These are phyloP conservation scores for Spirogloea muscicola DNA, from an alignment of 139 green algal species.

Conservation along the genomic window DNA sequence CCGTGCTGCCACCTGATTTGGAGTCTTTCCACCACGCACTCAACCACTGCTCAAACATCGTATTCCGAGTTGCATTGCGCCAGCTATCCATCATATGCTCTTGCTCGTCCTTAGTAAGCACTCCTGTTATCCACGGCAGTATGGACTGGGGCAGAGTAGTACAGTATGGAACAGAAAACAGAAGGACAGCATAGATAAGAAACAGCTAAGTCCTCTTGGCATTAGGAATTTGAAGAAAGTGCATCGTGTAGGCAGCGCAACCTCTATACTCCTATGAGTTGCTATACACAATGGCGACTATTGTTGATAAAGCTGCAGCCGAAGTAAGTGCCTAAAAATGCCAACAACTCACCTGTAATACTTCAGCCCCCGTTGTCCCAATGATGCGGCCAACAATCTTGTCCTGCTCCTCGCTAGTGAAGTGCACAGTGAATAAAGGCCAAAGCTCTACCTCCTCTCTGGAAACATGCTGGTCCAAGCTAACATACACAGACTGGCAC, in stretches of 20 bases:
- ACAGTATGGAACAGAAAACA: slow-evolving; percentile 10
- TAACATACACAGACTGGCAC: slow-evolving; percentile 74
- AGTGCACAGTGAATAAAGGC: slow-evolving; percentile 91
- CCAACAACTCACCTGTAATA: slow-evolving; percentile 60
- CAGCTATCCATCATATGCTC: slow-evolving; percentile 49
- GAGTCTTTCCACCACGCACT: slow-evolving; percentile 42
- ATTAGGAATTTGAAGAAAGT: not conserved
- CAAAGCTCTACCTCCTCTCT: slow-evolving; percentile 93
- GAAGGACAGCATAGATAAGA: not conserved
- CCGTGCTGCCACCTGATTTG: too few relatives aligned
- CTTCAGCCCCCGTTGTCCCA: slow-evolving; percentile 82
- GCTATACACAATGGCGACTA: not conserved
- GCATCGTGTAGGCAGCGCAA: not conserved
- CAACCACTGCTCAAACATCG: slow-evolving; percentile 93
- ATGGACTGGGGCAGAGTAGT: slow-evolving; percentile 58
- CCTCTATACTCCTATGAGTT: not conserved
- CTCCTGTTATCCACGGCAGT: slow-evolving; percentile 81
- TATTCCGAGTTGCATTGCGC: slow-evolving; percentile 71
- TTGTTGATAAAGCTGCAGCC: not conserved
- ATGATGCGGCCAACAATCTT: slow-evolving; percentile 74
- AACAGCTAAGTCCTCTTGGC: not conserved
- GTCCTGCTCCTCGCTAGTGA: slow-evolving; percentile 87
- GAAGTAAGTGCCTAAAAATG: not conserved
- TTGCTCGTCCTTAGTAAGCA: slow-evolving; percentile 48
- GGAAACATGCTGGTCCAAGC: slow-evolving; percentile 73